phyloP scores from a whole-genome alignment of 2,329 filamentous ascomycete genomes.

The Rhexocercosporidium sp. region DNA sequence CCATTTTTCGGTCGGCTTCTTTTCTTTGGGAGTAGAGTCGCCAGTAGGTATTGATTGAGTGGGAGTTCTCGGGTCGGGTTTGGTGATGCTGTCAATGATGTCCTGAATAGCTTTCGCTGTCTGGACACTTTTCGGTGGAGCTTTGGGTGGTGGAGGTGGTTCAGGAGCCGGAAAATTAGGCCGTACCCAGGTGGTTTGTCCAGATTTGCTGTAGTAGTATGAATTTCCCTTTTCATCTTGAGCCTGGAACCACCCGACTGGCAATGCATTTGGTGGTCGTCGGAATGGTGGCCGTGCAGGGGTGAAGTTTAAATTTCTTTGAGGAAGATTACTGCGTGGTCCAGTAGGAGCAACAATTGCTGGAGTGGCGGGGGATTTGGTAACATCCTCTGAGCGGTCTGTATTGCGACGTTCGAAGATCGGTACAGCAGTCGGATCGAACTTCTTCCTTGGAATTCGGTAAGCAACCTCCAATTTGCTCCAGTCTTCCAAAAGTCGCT shows the following conservation, averaged over 20 bases:
- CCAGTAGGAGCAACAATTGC: slow-evolving; percentile 51
- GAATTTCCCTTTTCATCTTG: slow-evolving; percentile 71
- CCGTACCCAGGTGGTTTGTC: slow-evolving; percentile 80
- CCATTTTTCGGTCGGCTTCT: slow-evolving; percentile 74
- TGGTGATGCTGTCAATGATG: slow-evolving; percentile 84
- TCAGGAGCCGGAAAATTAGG: slow-evolving; percentile 74
- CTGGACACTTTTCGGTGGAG: slow-evolving; percentile 46
- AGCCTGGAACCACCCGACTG: slow-evolving; percentile 84
- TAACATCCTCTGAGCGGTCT: slow-evolving; percentile 57
- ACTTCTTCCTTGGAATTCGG: slow-evolving; percentile 88
- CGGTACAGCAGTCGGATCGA: slow-evolving; percentile 68
- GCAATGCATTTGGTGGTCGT: slow-evolving; percentile 66
- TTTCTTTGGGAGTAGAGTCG: slow-evolving; percentile 57
- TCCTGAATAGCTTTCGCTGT: slow-evolving; percentile 81
- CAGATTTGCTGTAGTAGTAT: slow-evolving; percentile 86
- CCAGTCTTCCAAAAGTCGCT: slow-evolving; percentile 80
- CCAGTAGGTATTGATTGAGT: slow-evolving; percentile 63
- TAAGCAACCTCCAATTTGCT: slow-evolving; percentile 89
- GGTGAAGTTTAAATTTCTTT: slow-evolving; percentile 61
- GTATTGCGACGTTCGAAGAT: slow-evolving; percentile 69
- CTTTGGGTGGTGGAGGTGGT: slow-evolving; percentile 59
- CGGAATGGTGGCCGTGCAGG: slow-evolving; percentile 59
- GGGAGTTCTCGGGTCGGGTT: slow-evolving; percentile 50
- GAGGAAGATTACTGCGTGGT: slow-evolving; percentile 51
- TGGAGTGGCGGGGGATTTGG: slow-evolving; percentile 38